Base-by-base conservation (phyloP, 805 yeast species). In the Pichia cabralensis region DNA sequence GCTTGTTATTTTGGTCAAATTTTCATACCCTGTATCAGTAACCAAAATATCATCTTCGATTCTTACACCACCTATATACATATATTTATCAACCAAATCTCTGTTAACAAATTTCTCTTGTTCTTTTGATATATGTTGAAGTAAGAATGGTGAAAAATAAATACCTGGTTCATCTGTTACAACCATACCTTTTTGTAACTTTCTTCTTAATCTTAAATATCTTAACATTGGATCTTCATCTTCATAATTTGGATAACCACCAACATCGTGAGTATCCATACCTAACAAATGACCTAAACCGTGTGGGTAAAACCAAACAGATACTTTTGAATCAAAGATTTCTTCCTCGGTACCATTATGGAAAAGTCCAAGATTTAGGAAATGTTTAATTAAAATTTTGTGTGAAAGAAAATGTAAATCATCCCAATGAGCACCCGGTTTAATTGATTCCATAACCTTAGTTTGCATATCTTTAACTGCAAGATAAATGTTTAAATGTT, bases 191-290 rank as follows among this genome's bases (percentile, higher is more conserved):
- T 65, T 63, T 54, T 74, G 61, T 36, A 89, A 67, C 1, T 60
- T 55, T 49, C 97, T 74, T 48, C 97, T 72, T 36, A 92, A 60
- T 53, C 98, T 76, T 51, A 89, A 69, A 53, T 82, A 85, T 38
- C 70, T 62, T 48, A 85, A 69, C 58, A 80, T 66, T 19, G 82
- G 81, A 54, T 92, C 77, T 8, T 81, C 70, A 54, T 89, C 98
- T 3, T 76, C 72, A 54, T 88, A 88, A 56, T 89, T 76, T 12
- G 97, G 76, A 42, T 67, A 52, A 1, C 98, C 97, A 27, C 84
- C 97, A 30, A 85, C 94, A 58, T 89, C 98, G 56, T 92, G 98
- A 3, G 95, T 86, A 53, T 89, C 96, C 80, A 89, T 68, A 17
- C 98, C 98, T 26, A 89, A 60, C 50, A 85, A 64, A 53, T 89